Base-by-base conservation (phyloP, 108 stramenopile species). In the Aurantiochytrium sp. region DNA sequence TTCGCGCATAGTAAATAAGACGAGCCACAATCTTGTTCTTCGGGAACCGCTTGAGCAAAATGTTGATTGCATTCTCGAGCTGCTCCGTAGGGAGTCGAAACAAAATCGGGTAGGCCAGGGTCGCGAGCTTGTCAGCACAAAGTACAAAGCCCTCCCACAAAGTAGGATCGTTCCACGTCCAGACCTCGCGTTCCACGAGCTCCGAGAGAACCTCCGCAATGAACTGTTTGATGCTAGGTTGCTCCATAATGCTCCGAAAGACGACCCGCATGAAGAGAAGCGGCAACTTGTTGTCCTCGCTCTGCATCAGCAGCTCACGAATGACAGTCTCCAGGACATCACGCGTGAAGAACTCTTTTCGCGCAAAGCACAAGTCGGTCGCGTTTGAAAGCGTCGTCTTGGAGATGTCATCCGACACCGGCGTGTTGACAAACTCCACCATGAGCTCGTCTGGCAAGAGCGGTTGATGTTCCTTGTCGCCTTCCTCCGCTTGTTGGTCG, bases 121-220 rank as follows among this genome's bases (percentile, higher is more conserved):
- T 83, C n/a, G 49, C 51, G 25, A 83, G 76, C 51, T 53, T 83
- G 76, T 45, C 51, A 6, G 51, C 51, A 23, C 76, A 83, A 18
- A 53, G 45, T 12, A 83, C 76, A 35, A 83, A 83, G 19, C 76
- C 76, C 45, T 53, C 16, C 76, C 76, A 83, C 18, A 53, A 12
- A 28, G 45, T 45, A 12, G n/a, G 44, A 12, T 83, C 76, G 28
- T 53, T 83, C 45, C 76, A 53, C 25, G 51, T 23, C 76, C 76
- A 83, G n/a, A 83, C 25, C 76, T 83, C 49, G n/a, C 51, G 76
- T 16, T 83, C 76, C n/a, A 83, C 76, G 16, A 83, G 51, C 76
- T 83, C 49, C 51, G 45, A 53, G 8, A 83, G 51, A 55, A 53
- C 45, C 28, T 83, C 76, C n/a, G 76, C 51, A 12, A 83, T 4